Evolutionary conservation across 2,329 filamentous ascomycete genomes (phyloP).

Genomic region (Colletotrichum truncatum): DNA sequence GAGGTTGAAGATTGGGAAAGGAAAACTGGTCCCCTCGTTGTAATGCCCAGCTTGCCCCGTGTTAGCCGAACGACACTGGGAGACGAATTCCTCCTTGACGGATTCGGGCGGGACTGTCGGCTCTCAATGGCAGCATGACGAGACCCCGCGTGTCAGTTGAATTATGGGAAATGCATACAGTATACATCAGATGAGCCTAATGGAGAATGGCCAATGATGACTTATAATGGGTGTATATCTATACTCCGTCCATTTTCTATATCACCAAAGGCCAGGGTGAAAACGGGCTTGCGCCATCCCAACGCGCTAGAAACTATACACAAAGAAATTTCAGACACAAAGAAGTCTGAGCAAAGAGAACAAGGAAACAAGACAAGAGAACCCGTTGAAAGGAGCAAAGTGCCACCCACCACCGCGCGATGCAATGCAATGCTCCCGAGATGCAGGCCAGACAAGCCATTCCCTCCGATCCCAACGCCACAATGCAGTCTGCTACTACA

Average conservation of each 20-base stretch:
- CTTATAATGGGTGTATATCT: too few relatives aligned
- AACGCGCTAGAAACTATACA: neutral
- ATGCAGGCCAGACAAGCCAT: conserved; percentile 24
- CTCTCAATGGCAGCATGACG: too few relatives aligned
- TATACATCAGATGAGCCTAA: too few relatives aligned
- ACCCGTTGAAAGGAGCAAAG: neutral
- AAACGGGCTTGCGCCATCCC: conserved; percentile 1
- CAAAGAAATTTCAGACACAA: neutral
- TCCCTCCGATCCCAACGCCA: conserved; percentile 1
- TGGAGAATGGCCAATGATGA: too few relatives aligned
- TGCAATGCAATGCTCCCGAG: conserved; percentile 23
- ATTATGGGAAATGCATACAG: too few relatives aligned
- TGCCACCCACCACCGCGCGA: conserved; percentile 6
- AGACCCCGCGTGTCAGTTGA: too few relatives aligned
- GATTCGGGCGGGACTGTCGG: neutral
- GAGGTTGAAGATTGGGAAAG: neutral
- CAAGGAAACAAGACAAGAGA: neutral
- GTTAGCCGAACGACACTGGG: neutral
- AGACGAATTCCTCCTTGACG: too few relatives aligned
- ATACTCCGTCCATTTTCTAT: conserved; percentile 2
- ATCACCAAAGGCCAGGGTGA: neutral
- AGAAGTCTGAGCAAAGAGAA: neutral
- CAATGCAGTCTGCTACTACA: neutral
- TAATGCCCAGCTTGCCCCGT: neutral
- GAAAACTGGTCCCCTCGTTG: neutral